Base-by-base conservation (phyloP, 2,329 filamentous ascomycete species). In the Diaporthe destruens region DNA sequence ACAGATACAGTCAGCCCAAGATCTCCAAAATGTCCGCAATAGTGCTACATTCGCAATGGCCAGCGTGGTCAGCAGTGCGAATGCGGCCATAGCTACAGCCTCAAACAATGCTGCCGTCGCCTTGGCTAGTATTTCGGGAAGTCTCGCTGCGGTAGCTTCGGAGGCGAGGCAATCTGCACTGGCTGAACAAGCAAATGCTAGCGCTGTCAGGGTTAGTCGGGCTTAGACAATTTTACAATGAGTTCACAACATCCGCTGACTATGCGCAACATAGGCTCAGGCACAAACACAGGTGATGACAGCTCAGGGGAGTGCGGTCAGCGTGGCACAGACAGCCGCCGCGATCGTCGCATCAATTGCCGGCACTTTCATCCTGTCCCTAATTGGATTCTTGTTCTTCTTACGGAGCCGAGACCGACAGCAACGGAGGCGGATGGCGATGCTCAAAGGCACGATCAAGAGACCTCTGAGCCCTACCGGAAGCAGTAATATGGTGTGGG, bases 261-360 rank as follows among this genome's bases (percentile, higher is more conserved):
- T 11, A 6, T 9, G 14, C 20, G 32, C 20, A n/a, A 42, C 34
- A 7, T 18, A 71, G 69, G 69, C 69, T 16, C 69, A 71, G 39
- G 69, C 69, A 18, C 69, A 63, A 47, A 54, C 69, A 32, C 56
- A 55, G 44, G 61, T 65, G 18, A 55, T 61, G 47, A 54, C 56
- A 20, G 25, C 56, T 25, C 49, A 53, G 39, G 49, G 36, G 3
- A 53, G 55, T 11, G 51, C 49, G 9, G 18, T 65, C 32, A 23
- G 39, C 18, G 57, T 61, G 36, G 47, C 57, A 23, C 56, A 65
- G 25, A 44, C 61, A 25, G 42, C 57, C 14, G 56, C 65, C 29
- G 69, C 69, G 12, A 53, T 71, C 12, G 36, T 66, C n/a, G 69
- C 61, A 18, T 65, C 69, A 32, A 65, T 71, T 29, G 61, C 61